phyloP scores from a whole-genome alignment of 2,329 filamentous ascomycete genomes.

The Apiospora malaysiana region DNA sequence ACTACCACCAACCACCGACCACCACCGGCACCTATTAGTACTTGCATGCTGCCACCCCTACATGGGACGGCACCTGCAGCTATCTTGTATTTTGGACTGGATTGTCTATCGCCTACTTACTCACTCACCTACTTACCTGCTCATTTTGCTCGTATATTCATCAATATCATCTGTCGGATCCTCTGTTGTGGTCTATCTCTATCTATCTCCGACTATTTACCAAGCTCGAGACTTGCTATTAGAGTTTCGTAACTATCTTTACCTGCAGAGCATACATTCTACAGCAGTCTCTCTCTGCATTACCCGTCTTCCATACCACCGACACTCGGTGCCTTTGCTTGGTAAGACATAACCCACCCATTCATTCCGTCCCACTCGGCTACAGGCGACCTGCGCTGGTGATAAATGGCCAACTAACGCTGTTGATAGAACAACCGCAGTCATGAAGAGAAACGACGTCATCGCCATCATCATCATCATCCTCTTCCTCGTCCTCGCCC shows the following conservation, averaged over 20 bases:
- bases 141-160: not conserved
- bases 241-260: not conserved
- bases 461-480: slow-evolving; percentile 73
- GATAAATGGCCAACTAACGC: not conserved
- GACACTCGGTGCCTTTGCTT: not conserved
- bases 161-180: not conserved
- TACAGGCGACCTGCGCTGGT: no score
- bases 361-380: no score
- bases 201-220: no score
- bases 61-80: slow-evolving; percentile 9
- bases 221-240: no score
- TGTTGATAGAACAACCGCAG: slow-evolving; percentile 32
- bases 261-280: no score
- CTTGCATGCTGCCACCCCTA: not conserved
- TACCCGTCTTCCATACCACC: not conserved
- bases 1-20: not conserved
- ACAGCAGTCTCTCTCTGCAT: not conserved
- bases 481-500: slow-evolving; percentile 66
- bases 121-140: no score
- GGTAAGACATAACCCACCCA: not conserved
- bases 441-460: slow-evolving; percentile 69
- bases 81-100: not conserved
- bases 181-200: no score
- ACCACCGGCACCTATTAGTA: slow-evolving; percentile 30
- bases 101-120: not conserved